Conservation (phyloP, 2,329 filamentous ascomycete genomes). For the Sphaceloma murrayae region DNA sequence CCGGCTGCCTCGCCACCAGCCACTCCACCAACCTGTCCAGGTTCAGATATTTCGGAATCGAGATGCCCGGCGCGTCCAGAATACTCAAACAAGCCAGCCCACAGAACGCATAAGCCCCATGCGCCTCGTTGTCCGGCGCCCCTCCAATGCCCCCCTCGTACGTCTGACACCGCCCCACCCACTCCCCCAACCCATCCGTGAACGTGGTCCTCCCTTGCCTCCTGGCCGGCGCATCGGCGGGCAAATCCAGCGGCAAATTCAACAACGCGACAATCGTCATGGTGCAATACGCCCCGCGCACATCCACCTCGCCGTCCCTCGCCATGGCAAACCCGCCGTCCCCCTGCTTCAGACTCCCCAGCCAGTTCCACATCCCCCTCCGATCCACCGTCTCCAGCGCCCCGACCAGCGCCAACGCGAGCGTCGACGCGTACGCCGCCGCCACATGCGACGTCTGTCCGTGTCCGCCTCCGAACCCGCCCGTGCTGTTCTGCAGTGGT, state of each 20-base stretch:
- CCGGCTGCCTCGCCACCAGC: constrained; percentile 81
- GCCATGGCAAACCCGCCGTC: constrained; percentile 87
- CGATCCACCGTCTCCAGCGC: constrained; percentile 70
- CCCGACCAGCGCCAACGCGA: constrained; percentile 70
- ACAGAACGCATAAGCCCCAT: constrained; percentile 95
- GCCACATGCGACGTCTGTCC: constrained; percentile 84
- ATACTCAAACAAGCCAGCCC: constrained; percentile 82
- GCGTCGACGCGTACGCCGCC: constrained; percentile 72
- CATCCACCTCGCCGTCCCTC: constrained; percentile 80
- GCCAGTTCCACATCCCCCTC: constrained; percentile 80
- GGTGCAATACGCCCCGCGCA: constrained; percentile 88
- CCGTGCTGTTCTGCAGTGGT: constrained; percentile 70
- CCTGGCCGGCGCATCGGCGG: constrained; percentile 59
- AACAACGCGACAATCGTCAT: constrained; percentile 75
- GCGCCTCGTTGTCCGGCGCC: constrained; percentile 78
- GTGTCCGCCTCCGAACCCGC: constrained; percentile 89
- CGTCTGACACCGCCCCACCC: constrained; percentile 80
- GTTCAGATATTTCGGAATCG: constrained; percentile 67
- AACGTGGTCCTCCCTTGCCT: constrained; percentile 55
- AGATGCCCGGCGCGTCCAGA: constrained; percentile 65
- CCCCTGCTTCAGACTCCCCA: constrained; percentile 74
- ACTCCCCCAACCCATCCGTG: constrained; percentile 64
- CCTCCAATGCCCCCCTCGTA: constrained; percentile 90
- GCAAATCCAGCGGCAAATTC: constrained; percentile 70
- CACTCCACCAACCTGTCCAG: constrained; percentile 69